A percentile compares a stretch with the other conserved stretches of the same genome.
These are phyloP conservation scores for Trypanosoma grayi DNA, from an alignment of 208 protist species.

Conservation along the genomic window DNA sequence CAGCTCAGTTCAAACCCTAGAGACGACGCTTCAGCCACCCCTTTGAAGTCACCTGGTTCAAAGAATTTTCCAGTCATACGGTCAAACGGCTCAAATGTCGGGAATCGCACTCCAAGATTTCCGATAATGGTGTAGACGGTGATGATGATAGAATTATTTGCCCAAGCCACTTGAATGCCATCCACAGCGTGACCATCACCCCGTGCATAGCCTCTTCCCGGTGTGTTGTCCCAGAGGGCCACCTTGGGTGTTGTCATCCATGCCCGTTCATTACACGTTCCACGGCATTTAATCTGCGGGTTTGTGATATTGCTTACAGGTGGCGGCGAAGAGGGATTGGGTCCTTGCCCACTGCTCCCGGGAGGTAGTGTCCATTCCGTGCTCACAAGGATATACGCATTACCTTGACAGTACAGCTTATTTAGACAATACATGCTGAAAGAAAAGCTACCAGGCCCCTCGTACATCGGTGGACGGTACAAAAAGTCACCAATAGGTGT, in stretches of 20 bases:
- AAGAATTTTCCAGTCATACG: slow-evolving; percentile 44
- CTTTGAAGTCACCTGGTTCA: slow-evolving; percentile 48
- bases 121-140: slow-evolving; percentile 68
- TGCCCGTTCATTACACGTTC: slow-evolving; percentile 64
- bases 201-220: slow-evolving; percentile 40
- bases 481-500: slow-evolving; percentile 67
- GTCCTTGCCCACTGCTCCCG: neutral
- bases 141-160: slow-evolving; percentile 65
- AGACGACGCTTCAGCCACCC: slow-evolving; percentile 36
- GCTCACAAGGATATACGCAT: slow-evolving; percentile 65
- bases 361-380: slow-evolving; percentile 41
- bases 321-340: slow-evolving; percentile 2
- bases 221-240: slow-evolving; percentile 66
- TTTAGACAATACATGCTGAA: slow-evolving; percentile 77
- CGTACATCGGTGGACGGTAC: slow-evolving; percentile 40
- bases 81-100: slow-evolving; percentile 70
- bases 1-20: slow-evolving; percentile 68
- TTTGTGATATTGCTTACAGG: slow-evolving; percentile 40
- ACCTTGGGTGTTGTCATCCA: slow-evolving; percentile 65
- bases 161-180: slow-evolving; percentile 55
- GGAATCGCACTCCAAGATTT: slow-evolving; percentile 79
- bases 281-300: slow-evolving; percentile 62
- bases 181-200: slow-evolving; percentile 57
- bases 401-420: slow-evolving; percentile 53
- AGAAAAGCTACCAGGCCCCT: slow-evolving; percentile 48